Evolutionary conservation across 768 basidiomycete species (phyloP).

Genomic region (Pleurotus djamor): DNA sequence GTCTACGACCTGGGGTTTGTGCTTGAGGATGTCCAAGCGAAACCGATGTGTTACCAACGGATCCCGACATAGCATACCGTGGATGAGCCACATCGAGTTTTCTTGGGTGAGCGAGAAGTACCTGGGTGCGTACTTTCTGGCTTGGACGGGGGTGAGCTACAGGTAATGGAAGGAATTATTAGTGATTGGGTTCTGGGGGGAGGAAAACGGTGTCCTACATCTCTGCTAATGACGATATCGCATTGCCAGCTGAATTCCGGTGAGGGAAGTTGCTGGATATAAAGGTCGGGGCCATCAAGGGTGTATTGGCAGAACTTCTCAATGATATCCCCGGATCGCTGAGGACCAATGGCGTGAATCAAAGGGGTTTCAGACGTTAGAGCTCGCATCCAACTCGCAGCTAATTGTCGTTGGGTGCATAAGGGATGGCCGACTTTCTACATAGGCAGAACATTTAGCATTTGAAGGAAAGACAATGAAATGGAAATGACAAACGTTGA

Average conservation of each 20-base stretch:
- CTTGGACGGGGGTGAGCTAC: conserved; percentile 15
- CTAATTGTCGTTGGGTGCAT: conserved; percentile 19
- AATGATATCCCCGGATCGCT: conserved; percentile 20
- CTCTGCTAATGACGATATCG: conserved; percentile 1
- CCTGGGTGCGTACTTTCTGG: conserved; percentile 17
- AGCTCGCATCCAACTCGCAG: conserved; percentile 14
- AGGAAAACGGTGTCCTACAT: conserved; percentile 4
- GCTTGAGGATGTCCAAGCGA: conserved; percentile 14
- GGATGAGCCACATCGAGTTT: conserved; percentile 17
- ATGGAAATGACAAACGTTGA: conserved; percentile 15
- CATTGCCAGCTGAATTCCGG: conserved; percentile 24
- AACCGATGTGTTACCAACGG: conserved; percentile 14
- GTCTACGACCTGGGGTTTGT: conserved; percentile 17
- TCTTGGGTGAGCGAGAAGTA: conserved; percentile 25
- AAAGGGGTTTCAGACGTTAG: conserved; percentile 19
- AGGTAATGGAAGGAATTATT: background rate
- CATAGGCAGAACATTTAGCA: too few relatives aligned
- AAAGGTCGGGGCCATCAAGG: conserved; percentile 19
- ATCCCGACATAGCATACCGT: conserved; percentile 15
- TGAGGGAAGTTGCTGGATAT: conserved; percentile 14
- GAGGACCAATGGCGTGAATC: conserved; percentile 13
- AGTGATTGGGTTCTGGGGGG: background rate
- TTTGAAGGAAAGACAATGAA: background rate
- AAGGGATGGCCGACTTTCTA: conserved; percentile 17
- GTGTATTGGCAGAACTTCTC: conserved; percentile 20